Evolutionary conservation across 2,329 filamentous ascomycete genomes (phyloP), one percentile per base, ranked within the genome.

Genomic region (Leptographium galeiforme): DNA sequence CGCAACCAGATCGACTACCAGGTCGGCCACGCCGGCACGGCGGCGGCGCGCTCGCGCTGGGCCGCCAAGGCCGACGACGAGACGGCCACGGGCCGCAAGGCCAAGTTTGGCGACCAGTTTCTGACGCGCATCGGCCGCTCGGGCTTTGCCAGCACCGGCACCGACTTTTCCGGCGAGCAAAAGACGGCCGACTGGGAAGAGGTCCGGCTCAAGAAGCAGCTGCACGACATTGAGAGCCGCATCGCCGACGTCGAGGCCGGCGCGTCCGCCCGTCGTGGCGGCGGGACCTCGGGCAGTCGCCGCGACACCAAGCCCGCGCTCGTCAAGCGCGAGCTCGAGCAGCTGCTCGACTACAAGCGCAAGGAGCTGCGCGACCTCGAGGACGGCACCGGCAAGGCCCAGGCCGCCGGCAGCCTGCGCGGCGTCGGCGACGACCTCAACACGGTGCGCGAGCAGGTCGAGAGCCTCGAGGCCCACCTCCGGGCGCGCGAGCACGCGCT

Each of bases 171-270:
- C 55, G 77, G 79, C 40, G 85, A 60, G 44, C 59, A 87, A 58
- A 87, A 89, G 66, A 87, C 86, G 56, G 91, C 94, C 63, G 93
- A 98, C 66, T 97, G 93, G 89, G 93, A 98, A 69, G 93, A 97
- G 69, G 93, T 97, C 46, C 81, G 90, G 52, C 76, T 98, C 59
- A 91, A 94, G 76, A 90, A 93, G 66, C 89, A 97, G 69, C 79
- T 98, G 36, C 78, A 82, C 30, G 91, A 97, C 61, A 73, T 98
- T 33, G 90, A 98, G 62, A 78, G 85, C 54, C 95, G 94, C 73
- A 85, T 96, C 57, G 81, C 84, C 39, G 84, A 85, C 55, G 85
- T 95, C 1, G 89, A 94, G 69, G 77, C 82, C 54, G 80, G 82
- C 25, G 25, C 25, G 45, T 82, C 84, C 0, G 82, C 8, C 79